Conservation (phyloP, 148 eudicot species). For the Rhododendron kiyosumense region DNA sequence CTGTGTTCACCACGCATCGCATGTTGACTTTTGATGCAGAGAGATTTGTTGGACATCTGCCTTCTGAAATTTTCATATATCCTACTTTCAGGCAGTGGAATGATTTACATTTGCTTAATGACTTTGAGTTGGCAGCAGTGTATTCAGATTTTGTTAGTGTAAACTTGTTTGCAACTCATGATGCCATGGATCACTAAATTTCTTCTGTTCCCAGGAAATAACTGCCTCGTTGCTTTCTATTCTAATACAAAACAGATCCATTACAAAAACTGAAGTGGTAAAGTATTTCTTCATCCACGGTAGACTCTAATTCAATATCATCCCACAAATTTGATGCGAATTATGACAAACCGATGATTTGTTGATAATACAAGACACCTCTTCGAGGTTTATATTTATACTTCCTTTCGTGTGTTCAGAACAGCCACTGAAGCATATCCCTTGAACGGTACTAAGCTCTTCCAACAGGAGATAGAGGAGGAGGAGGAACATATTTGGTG, state of each 20-base stretch:
- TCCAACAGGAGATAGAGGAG: conserved; percentile 73
- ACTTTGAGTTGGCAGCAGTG: background rate
- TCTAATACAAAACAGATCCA: background rate
- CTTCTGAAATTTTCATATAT: background rate
- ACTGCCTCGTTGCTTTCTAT: background rate
- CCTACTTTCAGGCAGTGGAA: background rate
- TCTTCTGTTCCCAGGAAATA: background rate
- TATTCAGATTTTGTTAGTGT: background rate
- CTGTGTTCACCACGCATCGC: conserved; percentile 71
- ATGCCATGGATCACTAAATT: background rate
- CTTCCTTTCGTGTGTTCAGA: background rate
- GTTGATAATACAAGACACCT: conserved; percentile 9
- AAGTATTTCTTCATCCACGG: background rate
- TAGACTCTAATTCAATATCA: background rate
- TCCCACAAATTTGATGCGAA: background rate
- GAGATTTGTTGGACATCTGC: background rate
- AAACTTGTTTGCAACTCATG: background rate
- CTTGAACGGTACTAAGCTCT: conserved; percentile 38
- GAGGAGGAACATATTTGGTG: conserved; percentile 37
- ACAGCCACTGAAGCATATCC: background rate
- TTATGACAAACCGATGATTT: background rate
- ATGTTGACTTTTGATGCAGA: conserved; percentile 45
- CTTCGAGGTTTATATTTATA: conserved; percentile 18
- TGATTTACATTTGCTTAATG: background rate
- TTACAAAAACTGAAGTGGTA: background rate